Base-by-base conservation (phyloP, 2,329 filamentous ascomycete genomes). In the Penicillium vulpinum region DNA sequence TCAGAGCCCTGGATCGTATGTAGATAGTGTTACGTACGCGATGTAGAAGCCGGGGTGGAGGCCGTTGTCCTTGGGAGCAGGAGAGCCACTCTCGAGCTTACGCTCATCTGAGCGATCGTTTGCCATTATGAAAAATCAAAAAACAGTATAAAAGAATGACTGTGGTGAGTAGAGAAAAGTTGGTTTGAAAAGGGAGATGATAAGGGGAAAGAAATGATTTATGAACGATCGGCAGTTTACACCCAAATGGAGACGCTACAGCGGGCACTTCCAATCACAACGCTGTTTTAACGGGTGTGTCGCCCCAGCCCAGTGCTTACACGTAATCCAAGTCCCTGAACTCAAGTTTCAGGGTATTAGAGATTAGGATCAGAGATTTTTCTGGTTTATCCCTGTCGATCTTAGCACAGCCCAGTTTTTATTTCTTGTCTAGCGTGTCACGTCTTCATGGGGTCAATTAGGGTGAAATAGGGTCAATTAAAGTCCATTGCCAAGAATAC, bases 1-100 rank as follows among this genome's bases (percentile, higher is more conserved):
- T n/a, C n/a, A n/a, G n/a, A n/a, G n/a, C n/a, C n/a, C n/a, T n/a
- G n/a, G n/a, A n/a, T n/a, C n/a, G n/a, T n/a, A n/a, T n/a, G n/a
- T n/a, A n/a, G n/a, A n/a, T 13, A 18, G 41, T 15, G n/a, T 16
- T 24, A 67, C 67, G 56, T 39, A 70, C 67, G 62, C 65, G 55
- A 70, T 70, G 63, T 70, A 70, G 63, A 70, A 64, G 24, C 64
- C 67, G 40, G 67, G 67, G 62, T 70, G 67, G 45, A 68, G 55
- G 43, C 65, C 66, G n/a, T 46, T 51, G 54, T 56, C 63, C 64
- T 53, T 68, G 38, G 63, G 56, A 13, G 62, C 43, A 41, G 50
- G 13, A 48, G 46, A 54, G 36, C 64, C 64, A 40, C 47, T 35
- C 64, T 67, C 64, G 59, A 67, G 62, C 58, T 67, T 67, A 59